Percentiles rank a stretch among this genome's conserved stretches.
phyloP scores from a whole-genome alignment of 2,329 filamentous ascomycete species.

The Epichloe uncinata region DNA sequence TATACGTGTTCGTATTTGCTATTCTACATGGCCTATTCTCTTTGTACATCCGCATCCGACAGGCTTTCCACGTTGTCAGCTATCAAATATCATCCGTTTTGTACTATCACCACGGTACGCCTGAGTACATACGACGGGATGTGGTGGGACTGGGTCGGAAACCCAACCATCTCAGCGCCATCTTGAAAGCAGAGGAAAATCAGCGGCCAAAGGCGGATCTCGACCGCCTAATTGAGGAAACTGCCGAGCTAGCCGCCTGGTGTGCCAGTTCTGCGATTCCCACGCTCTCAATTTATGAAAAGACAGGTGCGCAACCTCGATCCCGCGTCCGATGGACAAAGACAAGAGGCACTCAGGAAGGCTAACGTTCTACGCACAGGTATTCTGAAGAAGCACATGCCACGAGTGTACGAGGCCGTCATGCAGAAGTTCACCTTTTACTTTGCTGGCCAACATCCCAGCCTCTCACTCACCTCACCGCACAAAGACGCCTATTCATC shows the following conservation, averaged over 20 bases:
- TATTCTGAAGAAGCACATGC: conserved; percentile 76
- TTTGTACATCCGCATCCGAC: conserved; percentile 70
- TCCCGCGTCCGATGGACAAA: not conserved
- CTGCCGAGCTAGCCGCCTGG: conserved; percentile 87
- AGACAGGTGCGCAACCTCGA: conserved; percentile 50
- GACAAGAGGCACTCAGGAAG: not conserved
- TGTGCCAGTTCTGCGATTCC: conserved; percentile 81
- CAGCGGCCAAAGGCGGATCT: conserved; percentile 59
- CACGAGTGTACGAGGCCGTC: conserved; percentile 70
- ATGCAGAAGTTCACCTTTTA: conserved; percentile 72
- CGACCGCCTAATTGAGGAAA: conserved; percentile 77
- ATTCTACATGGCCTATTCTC: conserved; percentile 73
- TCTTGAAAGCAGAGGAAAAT: conserved; percentile 62
- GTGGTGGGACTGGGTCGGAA: conserved; percentile 60
- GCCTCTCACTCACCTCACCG: conserved; percentile 44
- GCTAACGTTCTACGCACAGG: conserved; percentile 36
- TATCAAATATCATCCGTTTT: conserved; percentile 70
- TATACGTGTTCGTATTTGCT: conserved; percentile 55
- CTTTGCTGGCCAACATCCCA: conserved; percentile 64
- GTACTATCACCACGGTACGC: conserved; percentile 91
- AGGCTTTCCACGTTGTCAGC: conserved; percentile 64
- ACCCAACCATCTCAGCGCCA: conserved; percentile 77
- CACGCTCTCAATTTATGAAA: conserved; percentile 81
- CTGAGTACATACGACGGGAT: conserved; percentile 82
- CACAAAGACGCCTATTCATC: conserved; percentile 25